Evolutionary conservation across 179 eudicot genomes (phyloP), one percentile per base, ranked within the genome.

Genomic region (Dionaea muscipula): DNA sequence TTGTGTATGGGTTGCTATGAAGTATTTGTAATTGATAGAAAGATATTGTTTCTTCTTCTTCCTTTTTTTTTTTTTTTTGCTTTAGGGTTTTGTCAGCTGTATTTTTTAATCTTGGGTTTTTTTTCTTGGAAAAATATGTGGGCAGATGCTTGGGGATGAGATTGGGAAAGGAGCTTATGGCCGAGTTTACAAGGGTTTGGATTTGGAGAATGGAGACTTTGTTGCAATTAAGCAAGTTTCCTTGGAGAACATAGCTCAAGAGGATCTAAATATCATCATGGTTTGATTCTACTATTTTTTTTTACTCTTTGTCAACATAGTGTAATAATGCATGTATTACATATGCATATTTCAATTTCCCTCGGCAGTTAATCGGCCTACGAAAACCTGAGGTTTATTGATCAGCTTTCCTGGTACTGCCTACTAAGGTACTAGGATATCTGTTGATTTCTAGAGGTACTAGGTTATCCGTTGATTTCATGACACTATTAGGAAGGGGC

Each of bases 131-230:
- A 12, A 28, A 24, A 35, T 7, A 20, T 36, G 13, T 44, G 56
- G 53, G 46, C 55, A 93, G 99, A 88, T 93, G 84, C 86, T 93
- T 61, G 99, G 99, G 45, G 99, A 93, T 75, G 99, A 93, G 72
- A 93, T 93, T 53, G 99, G 99, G 48, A 93, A 93, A 79, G 99
- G 99, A 51, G 99, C 99, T 14, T 88, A 93, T 70, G 96, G 96
- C 28, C 83, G 99, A 74, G 99, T 93, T 11, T 93, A 93, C 82
- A 87, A 93, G 72, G 99, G 99, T 48, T 72, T 93, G 83, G 99
- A 88, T 75, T 81, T 93, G 86, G 89, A 82, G 72, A 93, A 93
- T 76, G 99, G 96, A 67, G 99, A 88, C 64, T 93, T 88, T 67
- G 99, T 93, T 61, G 99, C 99, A 24, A 88, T 93, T 53, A 93